These are phyloP conservation scores for Mycena sanguinolenta DNA, from an alignment of 768 basidiomycete species.

Conservation along the genomic window DNA sequence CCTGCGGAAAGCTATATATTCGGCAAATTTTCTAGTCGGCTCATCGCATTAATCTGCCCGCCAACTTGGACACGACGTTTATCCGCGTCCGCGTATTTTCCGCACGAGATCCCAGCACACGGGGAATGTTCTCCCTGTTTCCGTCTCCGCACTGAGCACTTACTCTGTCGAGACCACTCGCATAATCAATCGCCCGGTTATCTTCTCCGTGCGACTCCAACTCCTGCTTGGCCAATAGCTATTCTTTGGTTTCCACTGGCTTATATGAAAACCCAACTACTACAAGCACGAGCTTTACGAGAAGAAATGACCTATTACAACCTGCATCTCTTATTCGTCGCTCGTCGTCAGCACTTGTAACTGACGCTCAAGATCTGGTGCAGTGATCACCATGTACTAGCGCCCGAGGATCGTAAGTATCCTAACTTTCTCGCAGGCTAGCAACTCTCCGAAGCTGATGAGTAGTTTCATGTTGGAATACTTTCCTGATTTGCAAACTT, in stretches of 20 bases:
- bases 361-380: not conserved
- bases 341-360: not conserved
- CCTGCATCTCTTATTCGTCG: not conserved
- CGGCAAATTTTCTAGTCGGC: not conserved
- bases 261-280: not conserved
- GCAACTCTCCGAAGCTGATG: not conserved
- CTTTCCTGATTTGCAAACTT: slow-evolving; percentile 10
- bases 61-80: not conserved
- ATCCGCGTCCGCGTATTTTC: not conserved
- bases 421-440: not conserved
- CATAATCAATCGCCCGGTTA: too few relatives aligned
- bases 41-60: not conserved
- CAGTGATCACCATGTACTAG: not conserved
- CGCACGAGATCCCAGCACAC: not conserved
- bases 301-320: not conserved
- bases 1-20: not conserved
- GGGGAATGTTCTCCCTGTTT: too few relatives aligned
- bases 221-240: not conserved
- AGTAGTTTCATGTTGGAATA: not conserved
- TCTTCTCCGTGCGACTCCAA: too few relatives aligned
- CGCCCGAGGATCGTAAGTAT: not conserved
- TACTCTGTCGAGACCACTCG: not conserved
- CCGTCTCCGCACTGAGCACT: not conserved
- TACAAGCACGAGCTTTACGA: not conserved
- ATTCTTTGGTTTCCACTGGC: not conserved